Evolutionary conservation across 1,284 basidiomycete genomes (phyloP).

Genomic region (Mrakiaceae sp.): DNA sequence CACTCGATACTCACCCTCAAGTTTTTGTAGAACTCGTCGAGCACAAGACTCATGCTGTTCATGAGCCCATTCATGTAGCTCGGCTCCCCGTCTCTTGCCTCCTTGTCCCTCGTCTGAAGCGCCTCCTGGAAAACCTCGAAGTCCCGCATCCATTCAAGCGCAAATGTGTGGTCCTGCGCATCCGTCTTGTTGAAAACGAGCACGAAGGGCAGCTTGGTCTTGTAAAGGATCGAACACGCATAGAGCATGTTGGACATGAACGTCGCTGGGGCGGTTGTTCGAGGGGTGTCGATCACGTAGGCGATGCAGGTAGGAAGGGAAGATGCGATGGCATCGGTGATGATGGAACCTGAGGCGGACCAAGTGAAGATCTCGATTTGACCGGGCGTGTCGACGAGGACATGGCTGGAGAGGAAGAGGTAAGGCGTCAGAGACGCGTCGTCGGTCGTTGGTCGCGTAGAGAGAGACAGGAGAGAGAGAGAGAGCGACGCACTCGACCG

Average conservation of each 20-base stretch:
- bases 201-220: slow-evolving; percentile 93
- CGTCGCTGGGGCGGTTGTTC: slow-evolving; percentile 87
- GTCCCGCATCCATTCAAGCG: slow-evolving; percentile 95
- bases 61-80: slow-evolving; percentile 98
- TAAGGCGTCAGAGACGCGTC: not conserved
- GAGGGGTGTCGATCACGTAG: slow-evolving; percentile 94
- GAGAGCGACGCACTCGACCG: slow-evolving; percentile 58
- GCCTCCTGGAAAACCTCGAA: slow-evolving; percentile 62
- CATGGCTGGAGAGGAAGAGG: slow-evolving; percentile 48
- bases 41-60: slow-evolving; percentile 96
- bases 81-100: slow-evolving; percentile 69
- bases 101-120: slow-evolving; percentile 42
- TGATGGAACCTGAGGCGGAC: slow-evolving; percentile 97
- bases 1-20: slow-evolving; percentile 52
- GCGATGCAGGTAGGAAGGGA: slow-evolving; percentile 88
- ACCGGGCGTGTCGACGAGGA: slow-evolving; percentile 93
- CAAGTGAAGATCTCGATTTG: slow-evolving; percentile 99
- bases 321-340: slow-evolving; percentile 93
- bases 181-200: slow-evolving; percentile 99
- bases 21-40: slow-evolving; percentile 98
- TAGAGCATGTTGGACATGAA: slow-evolving; percentile 99
- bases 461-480: not conserved
- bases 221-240: slow-evolving; percentile 98
- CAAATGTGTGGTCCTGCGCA: slow-evolving; percentile 73
- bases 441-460: not conserved